Percentiles rank a stretch among this genome's conserved stretches.
These are phyloP conservation scores for Vanrija sp. DNA, from an alignment of 1,284 basidiomycete species.

Conservation along the genomic window DNA sequence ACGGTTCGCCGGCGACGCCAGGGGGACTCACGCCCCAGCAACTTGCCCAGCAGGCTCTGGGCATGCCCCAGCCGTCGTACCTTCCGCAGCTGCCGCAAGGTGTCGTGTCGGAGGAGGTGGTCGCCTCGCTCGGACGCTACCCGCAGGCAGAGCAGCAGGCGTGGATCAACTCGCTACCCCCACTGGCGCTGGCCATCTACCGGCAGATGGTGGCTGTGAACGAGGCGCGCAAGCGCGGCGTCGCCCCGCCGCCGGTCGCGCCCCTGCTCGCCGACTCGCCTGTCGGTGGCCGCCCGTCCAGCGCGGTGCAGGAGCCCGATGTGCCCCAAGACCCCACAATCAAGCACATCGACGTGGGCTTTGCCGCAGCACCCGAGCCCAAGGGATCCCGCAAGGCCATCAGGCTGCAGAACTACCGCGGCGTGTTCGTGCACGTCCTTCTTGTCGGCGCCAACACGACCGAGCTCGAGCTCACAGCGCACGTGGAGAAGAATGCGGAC, in stretches of 20 bases:
- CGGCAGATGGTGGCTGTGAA: conserved; percentile 30
- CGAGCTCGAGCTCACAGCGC: conserved; percentile 42
- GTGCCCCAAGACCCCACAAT: conserved; percentile 2
- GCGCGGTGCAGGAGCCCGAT: not conserved
- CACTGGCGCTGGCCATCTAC: conserved; percentile 30
- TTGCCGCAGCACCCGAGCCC: not conserved
- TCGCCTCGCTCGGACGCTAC: conserved; percentile 38
- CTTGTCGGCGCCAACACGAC: conserved; percentile 29
- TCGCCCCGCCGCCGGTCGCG: not conserved
- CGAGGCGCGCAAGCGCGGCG: conserved; percentile 31
- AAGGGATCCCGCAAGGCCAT: conserved; percentile 19
- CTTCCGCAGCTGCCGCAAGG: conserved; percentile 39
- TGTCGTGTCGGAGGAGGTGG: conserved; percentile 43
- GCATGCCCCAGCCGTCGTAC: conserved; percentile 8
- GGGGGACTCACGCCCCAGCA: conserved; percentile 2
- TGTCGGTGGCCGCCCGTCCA: not conserved
- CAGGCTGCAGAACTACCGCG: conserved; percentile 38
- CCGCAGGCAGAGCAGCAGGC: conserved; percentile 38
- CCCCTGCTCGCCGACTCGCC: not conserved
- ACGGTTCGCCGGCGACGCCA: not conserved
- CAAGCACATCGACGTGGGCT: conserved; percentile 17
- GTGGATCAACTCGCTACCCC: conserved; percentile 36
- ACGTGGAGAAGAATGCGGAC: conserved; percentile 8
- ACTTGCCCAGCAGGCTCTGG: not conserved
- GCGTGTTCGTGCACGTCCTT: conserved; percentile 41